Evolutionary conservation across 345 rosid species (phyloP).

Genomic region (Kernera saxatilis): DNA sequence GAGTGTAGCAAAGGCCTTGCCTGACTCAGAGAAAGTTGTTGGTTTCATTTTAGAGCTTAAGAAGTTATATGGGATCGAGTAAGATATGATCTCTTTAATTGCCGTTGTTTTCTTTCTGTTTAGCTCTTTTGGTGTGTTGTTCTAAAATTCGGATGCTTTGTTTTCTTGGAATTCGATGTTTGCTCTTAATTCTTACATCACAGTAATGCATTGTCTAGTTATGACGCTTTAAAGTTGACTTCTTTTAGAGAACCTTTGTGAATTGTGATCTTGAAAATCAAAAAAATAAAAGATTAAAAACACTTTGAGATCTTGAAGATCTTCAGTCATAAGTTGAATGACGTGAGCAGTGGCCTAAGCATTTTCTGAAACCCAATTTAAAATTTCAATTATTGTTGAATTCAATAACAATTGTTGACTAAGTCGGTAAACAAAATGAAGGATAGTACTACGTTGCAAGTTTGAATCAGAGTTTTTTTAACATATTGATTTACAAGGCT

Average conservation of each 20-base stretch:
- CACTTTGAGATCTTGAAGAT: not conserved
- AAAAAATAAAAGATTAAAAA: too few relatives aligned
- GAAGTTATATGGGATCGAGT: conserved; percentile 4
- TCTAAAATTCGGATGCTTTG: not conserved
- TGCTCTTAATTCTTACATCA: not conserved
- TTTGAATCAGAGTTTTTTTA: not conserved
- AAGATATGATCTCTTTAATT: not conserved
- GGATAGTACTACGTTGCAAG: not conserved
- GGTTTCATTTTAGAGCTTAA: not conserved
- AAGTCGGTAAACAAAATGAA: not conserved
- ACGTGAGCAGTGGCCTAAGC: conserved; percentile 18
- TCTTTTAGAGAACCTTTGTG: not conserved
- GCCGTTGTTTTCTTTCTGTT: not conserved
- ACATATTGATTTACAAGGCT: not conserved
- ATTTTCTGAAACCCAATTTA: not conserved
- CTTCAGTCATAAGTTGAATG: not conserved
- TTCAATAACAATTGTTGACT: not conserved
- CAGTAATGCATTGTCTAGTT: not conserved
- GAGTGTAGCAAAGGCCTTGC: not conserved
- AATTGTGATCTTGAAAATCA: not conserved
- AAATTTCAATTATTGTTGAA: not conserved
- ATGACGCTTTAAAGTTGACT: not conserved
- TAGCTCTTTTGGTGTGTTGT: not conserved
- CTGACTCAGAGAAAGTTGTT: not conserved
- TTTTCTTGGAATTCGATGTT: not conserved